A percentile compares a stretch with the other conserved stretches of the same genome.
Evolutionary conservation across 2,329 filamentous ascomycete genomes (phyloP).

Genomic region (Colletotrichum limetticola): DNA sequence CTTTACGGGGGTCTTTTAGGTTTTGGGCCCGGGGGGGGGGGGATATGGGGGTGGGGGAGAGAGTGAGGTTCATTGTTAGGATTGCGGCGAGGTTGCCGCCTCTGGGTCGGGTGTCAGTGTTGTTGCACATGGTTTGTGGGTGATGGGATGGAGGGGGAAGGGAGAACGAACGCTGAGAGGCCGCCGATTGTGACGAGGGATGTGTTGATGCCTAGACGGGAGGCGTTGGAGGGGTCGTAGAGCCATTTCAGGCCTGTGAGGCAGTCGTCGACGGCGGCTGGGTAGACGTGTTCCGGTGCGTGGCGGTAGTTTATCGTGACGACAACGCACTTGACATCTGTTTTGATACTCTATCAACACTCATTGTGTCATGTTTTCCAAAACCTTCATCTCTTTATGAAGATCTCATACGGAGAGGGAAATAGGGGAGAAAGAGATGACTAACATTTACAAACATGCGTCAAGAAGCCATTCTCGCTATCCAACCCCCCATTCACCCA

Average conservation of each 20-base stretch:
- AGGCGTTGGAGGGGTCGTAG: slow-evolving; percentile 20
- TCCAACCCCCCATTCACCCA: slow-evolving; percentile 50
- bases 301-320: slow-evolving; percentile 48
- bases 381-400: background rate
- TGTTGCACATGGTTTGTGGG: too few relatives aligned
- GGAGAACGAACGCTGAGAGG: slow-evolving; percentile 39
- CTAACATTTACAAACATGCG: slow-evolving; percentile 41
- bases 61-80: slow-evolving; percentile 35
- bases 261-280: slow-evolving; percentile 46
- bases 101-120: slow-evolving; percentile 4
- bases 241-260: slow-evolving; percentile 47
- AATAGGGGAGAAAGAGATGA: too few relatives aligned
- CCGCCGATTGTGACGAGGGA: slow-evolving; percentile 44
- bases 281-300: slow-evolving; percentile 49
- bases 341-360: background rate
- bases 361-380: background rate
- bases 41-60: slow-evolving; percentile 8
- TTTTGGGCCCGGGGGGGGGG: too few relatives aligned
- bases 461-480: slow-evolving; percentile 47
- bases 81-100: slow-evolving; percentile 37
- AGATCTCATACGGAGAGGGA: too few relatives aligned
- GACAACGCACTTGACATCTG: slow-evolving; percentile 42
- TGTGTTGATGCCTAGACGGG: slow-evolving; percentile 40
- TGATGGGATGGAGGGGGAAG: too few relatives aligned
- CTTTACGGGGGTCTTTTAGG: too few relatives aligned